Conservation (phyloP, 1,284 basidiomycete genomes). For the Heterobasidion annosum region DNA sequence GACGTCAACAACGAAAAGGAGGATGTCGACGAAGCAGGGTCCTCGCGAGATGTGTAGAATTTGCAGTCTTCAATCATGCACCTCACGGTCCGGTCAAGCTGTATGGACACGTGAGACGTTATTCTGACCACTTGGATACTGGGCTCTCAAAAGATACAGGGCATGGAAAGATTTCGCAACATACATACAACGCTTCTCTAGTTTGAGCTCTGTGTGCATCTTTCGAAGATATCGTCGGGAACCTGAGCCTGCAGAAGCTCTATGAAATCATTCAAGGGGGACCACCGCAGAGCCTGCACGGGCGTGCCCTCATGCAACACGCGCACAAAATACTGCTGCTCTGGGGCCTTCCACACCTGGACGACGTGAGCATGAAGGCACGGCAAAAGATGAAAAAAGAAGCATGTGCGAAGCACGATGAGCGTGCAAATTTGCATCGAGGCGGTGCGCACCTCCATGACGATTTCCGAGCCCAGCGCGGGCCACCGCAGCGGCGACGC, state of each 20-base stretch:
- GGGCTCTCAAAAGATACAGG: no score
- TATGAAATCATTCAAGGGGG: slow-evolving; percentile 28
- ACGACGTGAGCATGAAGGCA: neutral
- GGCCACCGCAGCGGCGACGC: slow-evolving; percentile 34
- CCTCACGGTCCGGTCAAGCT: no score
- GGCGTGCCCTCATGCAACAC: slow-evolving; percentile 37
- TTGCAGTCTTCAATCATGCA: no score
- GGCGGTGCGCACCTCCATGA: slow-evolving; percentile 32
- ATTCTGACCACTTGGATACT: no score
- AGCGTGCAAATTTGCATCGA: neutral
- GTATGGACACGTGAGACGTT: no score
- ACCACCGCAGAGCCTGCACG: slow-evolving; percentile 29
- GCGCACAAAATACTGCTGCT: slow-evolving; percentile 27
- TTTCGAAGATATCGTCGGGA: slow-evolving; percentile 25
- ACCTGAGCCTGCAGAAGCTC: slow-evolving; percentile 25
- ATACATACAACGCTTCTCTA: neutral
- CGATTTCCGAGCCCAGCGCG: slow-evolving; percentile 40
- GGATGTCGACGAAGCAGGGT: no score
- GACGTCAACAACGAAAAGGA: no score
- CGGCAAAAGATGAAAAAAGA: neutral
- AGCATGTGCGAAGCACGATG: neutral
- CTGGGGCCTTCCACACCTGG: slow-evolving; percentile 31
- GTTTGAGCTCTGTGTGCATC: slow-evolving; percentile 3
- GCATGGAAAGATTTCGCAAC: no score
- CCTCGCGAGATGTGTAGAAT: no score